Evolutionary conservation across 1,139 yeast species (phyloP).

Genomic region (Taphrina communis): DNA sequence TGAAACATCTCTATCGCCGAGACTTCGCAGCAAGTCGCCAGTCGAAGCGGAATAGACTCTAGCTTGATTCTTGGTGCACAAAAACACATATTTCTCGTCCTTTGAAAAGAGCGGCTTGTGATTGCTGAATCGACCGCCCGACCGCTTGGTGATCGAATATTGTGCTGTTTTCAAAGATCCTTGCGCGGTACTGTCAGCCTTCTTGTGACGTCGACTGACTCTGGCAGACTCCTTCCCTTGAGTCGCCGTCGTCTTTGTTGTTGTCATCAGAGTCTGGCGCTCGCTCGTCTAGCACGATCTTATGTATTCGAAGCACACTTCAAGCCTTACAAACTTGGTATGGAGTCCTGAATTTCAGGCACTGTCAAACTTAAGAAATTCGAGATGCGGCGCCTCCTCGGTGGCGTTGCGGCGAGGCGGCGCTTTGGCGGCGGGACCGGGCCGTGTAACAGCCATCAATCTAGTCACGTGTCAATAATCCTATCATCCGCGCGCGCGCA

Average conservation of each 20-base stretch:
- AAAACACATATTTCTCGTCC: slow-evolving; percentile 27
- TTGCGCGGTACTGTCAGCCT: background rate
- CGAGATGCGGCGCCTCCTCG: background rate
- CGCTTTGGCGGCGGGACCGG: background rate
- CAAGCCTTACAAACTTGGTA: too few species aligned
- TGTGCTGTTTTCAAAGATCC: background rate
- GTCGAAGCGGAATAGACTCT: slow-evolving; percentile 40
- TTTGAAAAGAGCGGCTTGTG: slow-evolving; percentile 27
- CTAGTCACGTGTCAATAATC: too few species aligned
- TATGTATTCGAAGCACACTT: too few species aligned
- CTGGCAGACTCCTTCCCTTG: background rate
- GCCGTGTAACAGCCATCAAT: background rate
- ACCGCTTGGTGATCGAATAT: background rate
- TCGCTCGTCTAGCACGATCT: too few species aligned
- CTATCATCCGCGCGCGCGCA: too few species aligned
- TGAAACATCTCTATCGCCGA: slow-evolving; percentile 3
- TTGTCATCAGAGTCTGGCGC: background rate
- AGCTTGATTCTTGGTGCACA: slow-evolving; percentile 32
- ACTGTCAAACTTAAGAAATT: background rate
- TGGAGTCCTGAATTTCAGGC: background rate
- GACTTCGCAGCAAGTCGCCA: slow-evolving; percentile 33
- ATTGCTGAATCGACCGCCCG: slow-evolving; percentile 35
- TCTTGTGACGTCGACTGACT: slow-evolving; percentile 1
- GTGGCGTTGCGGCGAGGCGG: too few species aligned
- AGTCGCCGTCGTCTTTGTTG: background rate